Conservation (phyloP, 164 flowering plant genomes). For the Houttuynia cordata region DNA sequence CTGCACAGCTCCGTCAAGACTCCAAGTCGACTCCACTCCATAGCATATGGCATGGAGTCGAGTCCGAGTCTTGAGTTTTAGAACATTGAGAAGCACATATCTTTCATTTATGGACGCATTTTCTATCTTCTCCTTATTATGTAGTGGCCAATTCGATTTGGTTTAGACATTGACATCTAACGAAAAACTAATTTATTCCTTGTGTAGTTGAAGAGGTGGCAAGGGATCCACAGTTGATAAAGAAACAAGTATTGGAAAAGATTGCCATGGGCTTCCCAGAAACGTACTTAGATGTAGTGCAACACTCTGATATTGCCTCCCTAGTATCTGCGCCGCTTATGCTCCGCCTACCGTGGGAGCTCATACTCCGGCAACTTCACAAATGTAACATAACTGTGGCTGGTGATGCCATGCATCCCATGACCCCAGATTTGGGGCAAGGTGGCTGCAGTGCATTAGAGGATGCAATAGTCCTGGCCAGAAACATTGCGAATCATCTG, state of each 20-base stretch:
- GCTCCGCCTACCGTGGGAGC: constrained; percentile 29
- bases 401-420: constrained; percentile 25
- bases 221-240: constrained; percentile 12
- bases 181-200: not conserved
- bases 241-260: constrained; percentile 9
- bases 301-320: constrained; percentile 11
- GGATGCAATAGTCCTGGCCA: constrained; percentile 15
- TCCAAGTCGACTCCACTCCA: no score
- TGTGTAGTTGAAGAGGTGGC: not conserved
- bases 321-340: constrained; percentile 20
- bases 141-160: no score
- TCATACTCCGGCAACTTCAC: constrained; percentile 16
- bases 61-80: no score
- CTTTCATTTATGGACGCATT: no score
- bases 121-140: no score
- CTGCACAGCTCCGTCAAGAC: no score
- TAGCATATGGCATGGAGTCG: no score
- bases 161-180: not conserved
- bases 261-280: constrained; percentile 13
- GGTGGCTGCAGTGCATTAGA: constrained; percentile 19
- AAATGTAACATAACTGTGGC: constrained; percentile 25
- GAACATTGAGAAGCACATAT: no score
- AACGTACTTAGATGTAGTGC: constrained; percentile 10
- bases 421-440: constrained; percentile 20
- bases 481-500: constrained; percentile 6